These are phyloP conservation scores for Debaryomycetaceae sp. DNA, from an alignment of 1,139 yeast species.

Conservation along the genomic window DNA sequence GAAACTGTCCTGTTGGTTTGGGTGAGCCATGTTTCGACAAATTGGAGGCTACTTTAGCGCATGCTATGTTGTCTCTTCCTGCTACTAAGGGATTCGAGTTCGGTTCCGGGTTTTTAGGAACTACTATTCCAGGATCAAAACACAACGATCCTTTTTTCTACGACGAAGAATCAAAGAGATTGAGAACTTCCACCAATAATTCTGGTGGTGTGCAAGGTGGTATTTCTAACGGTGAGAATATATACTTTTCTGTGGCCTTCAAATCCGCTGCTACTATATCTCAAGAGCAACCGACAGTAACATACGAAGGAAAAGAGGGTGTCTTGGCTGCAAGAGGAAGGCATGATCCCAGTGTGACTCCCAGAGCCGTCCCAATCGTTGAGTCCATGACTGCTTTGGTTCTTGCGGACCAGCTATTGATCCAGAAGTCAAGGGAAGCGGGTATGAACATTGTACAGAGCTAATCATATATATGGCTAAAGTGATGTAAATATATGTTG, in stretches of 20 bases:
- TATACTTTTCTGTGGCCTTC: conserved; percentile 92
- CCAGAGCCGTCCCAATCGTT: conserved; percentile 97
- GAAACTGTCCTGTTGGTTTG: conserved; percentile 89
- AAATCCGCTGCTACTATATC: conserved; percentile 97
- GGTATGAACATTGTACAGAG: conserved; percentile 21
- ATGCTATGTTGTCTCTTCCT: conserved; percentile 96
- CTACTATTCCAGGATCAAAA: conserved; percentile 83
- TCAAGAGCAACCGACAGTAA: conserved; percentile 83
- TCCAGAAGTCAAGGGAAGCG: conserved; percentile 79
- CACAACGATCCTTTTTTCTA: conserved; percentile 85
- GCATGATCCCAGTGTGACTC: conserved; percentile 98
- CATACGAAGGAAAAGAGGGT: conserved; percentile 85
- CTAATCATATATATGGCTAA: not conserved
- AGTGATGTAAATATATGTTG: not conserved
- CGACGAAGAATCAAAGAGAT: conserved; percentile 51
- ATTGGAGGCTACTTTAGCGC: conserved; percentile 90
- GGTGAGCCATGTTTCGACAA: conserved; percentile 99
- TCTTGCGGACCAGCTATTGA: conserved; percentile 76
- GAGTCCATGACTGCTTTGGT: conserved; percentile 98
- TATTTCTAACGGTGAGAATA: conserved; percentile 91
- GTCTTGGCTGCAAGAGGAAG: conserved; percentile 93
- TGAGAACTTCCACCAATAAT: conserved; percentile 85
- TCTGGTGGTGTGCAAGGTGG: conserved; percentile 99
- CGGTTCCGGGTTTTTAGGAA: conserved; percentile 94
- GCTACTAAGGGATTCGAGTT: conserved; percentile 98